Evolutionary conservation across 371 early-diverging fungal species (phyloP), one percentile per base, ranked within the genome.

Genomic region (Entomophthora muscae): DNA sequence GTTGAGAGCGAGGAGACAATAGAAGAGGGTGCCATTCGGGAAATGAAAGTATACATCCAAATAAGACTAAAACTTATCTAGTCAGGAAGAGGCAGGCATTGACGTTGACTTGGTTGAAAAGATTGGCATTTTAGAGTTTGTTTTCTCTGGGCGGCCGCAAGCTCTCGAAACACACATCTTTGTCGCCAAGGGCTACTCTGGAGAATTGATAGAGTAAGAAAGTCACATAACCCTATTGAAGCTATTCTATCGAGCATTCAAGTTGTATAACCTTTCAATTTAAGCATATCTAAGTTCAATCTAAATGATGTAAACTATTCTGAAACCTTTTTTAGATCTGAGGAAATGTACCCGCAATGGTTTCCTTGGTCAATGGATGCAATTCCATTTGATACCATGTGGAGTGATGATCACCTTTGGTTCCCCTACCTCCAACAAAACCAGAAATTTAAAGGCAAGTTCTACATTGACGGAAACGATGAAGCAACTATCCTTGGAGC

Each of bases 1-100:
- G 70, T 78, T 2, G 83, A 84, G 61, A 52, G 63, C 1, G 77
- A 75, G 2, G 84, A 84, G 63, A 80, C 80, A 0, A 70, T 82
- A 24, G 68, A 73, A 30, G 66, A 76, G 55, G 83, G 76, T 26
- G 83, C 84, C 1, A 62, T 66, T 24, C 75, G 85, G 23, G 85
- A 84, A 63, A 66, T 84, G 2, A 10, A 63, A 42, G 63, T 63
- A 55, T 52, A 29, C 52, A 7, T 27, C 17, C 26, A 12, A 22
- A 10, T 22, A 12, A 29, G 23, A 24, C 3, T 26, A 33, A 22
- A 17, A 5, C 21, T n/a, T 23, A 32, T 13, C 32, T 31, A 23
- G 2, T 23, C 52, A 73, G 68, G 84, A 84, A 67, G 82, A 83
- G 61, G 69, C 77, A 2, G 71, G 72, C 52, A 66, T 84, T 12